Evolutionary conservation across 202 grass and related monocot genomes (phyloP), one percentile per base, ranked within the genome.

Genomic region (Panicum hallii): DNA sequence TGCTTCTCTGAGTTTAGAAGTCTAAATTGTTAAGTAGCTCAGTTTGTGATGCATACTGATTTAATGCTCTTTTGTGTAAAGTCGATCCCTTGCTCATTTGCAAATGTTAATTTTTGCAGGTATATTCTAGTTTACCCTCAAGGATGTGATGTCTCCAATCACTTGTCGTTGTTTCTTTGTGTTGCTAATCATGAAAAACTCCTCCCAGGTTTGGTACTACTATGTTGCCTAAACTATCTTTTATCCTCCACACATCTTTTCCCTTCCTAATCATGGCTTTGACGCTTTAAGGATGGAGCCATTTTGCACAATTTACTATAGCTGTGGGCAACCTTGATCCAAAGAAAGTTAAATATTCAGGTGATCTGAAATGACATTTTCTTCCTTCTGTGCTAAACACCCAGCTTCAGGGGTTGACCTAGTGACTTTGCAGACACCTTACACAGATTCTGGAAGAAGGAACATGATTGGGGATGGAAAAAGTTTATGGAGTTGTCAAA

Each of bases 271-370:
- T 62, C 30, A 58, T 9, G 5, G 19, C 49, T 54, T 67, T 92
- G 67, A 72, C 26, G 57, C 63, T 91, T 83, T 67, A 73, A 98
- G 96, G 96, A 71, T 99, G 96, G 96, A 89, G 89, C 67, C 93
- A 99, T 82, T 99, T 95, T 88, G 96, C 93, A 14, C 96, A 99
- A 32, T 99, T 95, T 82, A 99, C 96, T 41, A 99, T 99, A 89
- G 93, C 96, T 36, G 96, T 99, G 38, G 88, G 91, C 30, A 98
- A 98, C 71, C 77, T 90, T 85, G 96, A 99, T 84, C 93, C 93
- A 3, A 99, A 95, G 79, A 95, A 99, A 92, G 86, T 84, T 83
- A 99, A 99, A 89, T 99, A 95, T 60, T 99, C 96, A 46, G 96
- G 96, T 99, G 86, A 78, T 41, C 16, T 48, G 23, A 76, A 47